Conservation (phyloP, 352 stramenopile genomes). For the Phytophthora fragariaefolia region DNA sequence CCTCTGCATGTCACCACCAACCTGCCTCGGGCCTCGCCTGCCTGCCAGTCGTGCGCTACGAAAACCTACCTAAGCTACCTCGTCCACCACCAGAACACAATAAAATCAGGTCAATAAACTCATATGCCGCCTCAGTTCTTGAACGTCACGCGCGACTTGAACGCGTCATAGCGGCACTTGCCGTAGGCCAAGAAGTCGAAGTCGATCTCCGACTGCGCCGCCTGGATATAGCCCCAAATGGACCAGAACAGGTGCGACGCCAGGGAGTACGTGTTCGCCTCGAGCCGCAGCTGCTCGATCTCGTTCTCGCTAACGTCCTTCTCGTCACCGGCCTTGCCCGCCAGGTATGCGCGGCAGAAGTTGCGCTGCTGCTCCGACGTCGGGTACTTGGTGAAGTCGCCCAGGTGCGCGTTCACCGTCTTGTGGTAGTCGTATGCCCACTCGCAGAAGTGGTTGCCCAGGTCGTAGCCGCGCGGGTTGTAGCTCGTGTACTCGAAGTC, state of each 20-base stretch:
- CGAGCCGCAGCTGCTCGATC: slow-evolving; percentile 63
- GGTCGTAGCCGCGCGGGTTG: slow-evolving; percentile 91
- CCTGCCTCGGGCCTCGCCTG: slow-evolving; percentile 8
- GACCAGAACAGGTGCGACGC: slow-evolving; percentile 92
- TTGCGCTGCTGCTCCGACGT: slow-evolving; percentile 63
- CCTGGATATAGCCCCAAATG: slow-evolving; percentile 93
- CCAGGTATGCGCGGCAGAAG: slow-evolving; percentile 78
- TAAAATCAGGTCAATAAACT: slow-evolving; percentile 28
- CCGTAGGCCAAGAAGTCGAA: slow-evolving; percentile 94
- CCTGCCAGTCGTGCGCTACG: neutral
- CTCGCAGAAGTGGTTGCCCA: slow-evolving; percentile 94
- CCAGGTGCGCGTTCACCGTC: slow-evolving; percentile 79
- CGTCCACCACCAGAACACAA: slow-evolving; percentile 49
- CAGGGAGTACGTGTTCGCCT: slow-evolving; percentile 88
- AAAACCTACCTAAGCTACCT: slow-evolving; percentile 32
- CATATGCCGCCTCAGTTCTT: slow-evolving; percentile 40
- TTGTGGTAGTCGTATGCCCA: slow-evolving; percentile 88
- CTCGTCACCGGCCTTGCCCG: slow-evolving; percentile 49
- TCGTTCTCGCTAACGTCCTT: slow-evolving; percentile 53
- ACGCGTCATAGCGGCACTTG: slow-evolving; percentile 73
- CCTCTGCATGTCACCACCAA: slow-evolving; percentile 17
- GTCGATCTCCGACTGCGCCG: slow-evolving; percentile 88
- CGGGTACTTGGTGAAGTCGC: slow-evolving; percentile 80
- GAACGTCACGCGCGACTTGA: slow-evolving; percentile 65
- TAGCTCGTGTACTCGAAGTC: slow-evolving; percentile 96